Base-by-base conservation (phyloP, 2,329 filamentous ascomycete genomes). In the Botrytis medusae region DNA sequence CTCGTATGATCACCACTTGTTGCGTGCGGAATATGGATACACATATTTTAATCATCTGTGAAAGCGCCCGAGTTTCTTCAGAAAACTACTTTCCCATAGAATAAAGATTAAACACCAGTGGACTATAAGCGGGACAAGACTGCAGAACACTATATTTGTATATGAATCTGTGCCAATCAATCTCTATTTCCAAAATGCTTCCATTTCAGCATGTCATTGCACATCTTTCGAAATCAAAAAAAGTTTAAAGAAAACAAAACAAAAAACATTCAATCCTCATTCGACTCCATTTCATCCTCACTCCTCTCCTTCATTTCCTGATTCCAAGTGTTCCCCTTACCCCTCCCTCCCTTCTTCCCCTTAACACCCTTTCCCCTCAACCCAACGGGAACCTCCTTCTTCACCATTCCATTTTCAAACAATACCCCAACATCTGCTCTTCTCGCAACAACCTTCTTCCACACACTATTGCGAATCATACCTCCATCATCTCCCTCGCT, bases 371-470 rank as follows among this genome's bases (percentile, higher is more conserved):
- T 84, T 4, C 84, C 83, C 20, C 83, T 80, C 37, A 85, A 76
- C 34, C 78, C 82, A 32, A 83, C 80, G 0, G 84, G 84, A 1
- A 85, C 80, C 75, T 85, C 84, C 77, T 84, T 84, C 63, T 80
- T 81, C 32, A 84, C 82, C 76, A 82, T 79, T 16, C 84, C 84
- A 72, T 84, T 79, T 78, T 85, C 83, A 74, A 82, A 84, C 61
- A 85, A 77, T 2, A 84, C 74, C 8, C 84, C 84, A 48, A 85
- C 81, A 73, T 85, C 84, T 1, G 81, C 79, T 8, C 83, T 78
- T 29, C 84, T 79, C 5, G 82, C 84, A 7, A 85, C 81, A 2
- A 80, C 83, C 77, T 83, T 83, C 76, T 82, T 83, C 84, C 84
- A 85, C 69, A 83, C 78, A 20, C 73, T 76, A 76, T 80, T 82